Evolutionary conservation across 306 rosid genomes (phyloP).

Genomic region (Sechiopsis laciniata): DNA sequence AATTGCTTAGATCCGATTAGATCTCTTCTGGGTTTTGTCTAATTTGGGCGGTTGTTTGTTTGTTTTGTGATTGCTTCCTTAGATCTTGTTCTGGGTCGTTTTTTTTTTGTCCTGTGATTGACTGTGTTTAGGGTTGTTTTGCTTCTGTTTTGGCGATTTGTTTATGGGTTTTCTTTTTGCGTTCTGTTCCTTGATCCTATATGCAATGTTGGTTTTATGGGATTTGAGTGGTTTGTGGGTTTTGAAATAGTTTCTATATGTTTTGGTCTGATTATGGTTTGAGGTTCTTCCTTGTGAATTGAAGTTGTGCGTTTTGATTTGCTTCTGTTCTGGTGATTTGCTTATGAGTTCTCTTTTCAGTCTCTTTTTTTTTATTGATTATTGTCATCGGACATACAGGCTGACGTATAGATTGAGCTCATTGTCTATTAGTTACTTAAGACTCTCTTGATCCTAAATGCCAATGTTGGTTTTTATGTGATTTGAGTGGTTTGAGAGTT

Average conservation of each 20-base stretch:
- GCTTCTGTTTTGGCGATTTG: neutral
- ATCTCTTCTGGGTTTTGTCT: conserved; percentile 22
- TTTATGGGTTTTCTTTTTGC: neutral
- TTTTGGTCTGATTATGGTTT: neutral
- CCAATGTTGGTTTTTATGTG: neutral
- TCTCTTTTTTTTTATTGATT: no score
- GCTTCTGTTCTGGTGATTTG: no score
- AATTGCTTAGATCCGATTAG: conserved; percentile 25
- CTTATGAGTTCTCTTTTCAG: no score
- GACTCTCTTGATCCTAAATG: neutral
- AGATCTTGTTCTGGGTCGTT: conserved; percentile 14
- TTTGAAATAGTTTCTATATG: neutral
- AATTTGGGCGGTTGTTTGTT: neutral
- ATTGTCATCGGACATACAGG: no score
- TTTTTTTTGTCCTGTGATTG: neutral
- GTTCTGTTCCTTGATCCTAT: neutral
- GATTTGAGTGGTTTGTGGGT: neutral
- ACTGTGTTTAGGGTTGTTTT: neutral
- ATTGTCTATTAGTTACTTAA: no score
- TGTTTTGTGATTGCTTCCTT: neutral
- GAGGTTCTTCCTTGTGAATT: no score
- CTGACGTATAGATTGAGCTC: no score
- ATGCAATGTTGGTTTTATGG: neutral
- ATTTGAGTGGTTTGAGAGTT: neutral
- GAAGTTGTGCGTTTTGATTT: no score